Conservation (phyloP, 257 asterid species). For the Datura wrightii region DNA sequence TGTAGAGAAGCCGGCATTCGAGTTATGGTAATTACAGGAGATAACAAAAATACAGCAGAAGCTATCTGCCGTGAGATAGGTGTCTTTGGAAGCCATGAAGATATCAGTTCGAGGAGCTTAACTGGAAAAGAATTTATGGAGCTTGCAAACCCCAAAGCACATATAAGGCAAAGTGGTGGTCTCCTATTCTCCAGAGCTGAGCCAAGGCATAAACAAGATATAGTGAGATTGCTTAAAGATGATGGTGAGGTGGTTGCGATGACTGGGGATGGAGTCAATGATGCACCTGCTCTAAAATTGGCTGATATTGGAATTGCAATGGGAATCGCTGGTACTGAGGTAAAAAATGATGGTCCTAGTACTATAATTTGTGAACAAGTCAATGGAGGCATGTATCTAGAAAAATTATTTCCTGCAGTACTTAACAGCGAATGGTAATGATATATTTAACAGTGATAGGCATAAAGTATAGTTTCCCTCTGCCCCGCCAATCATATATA, state of each 20-base stretch:
- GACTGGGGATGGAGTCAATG: conserved; percentile 99
- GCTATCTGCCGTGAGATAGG: conserved; percentile 97
- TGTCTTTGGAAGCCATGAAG: conserved; percentile 80
- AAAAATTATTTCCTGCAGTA: conserved; percentile 14
- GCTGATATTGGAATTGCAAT: conserved; percentile 99
- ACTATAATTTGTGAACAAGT: neutral
- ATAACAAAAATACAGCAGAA: conserved; percentile 94
- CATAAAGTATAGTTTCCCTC: neutral
- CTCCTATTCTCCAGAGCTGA: conserved; percentile 99
- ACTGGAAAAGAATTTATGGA: conserved; percentile 93
- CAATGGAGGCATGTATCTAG: neutral
- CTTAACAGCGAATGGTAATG: neutral
- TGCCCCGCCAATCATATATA: neutral
- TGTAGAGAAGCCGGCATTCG: conserved; percentile 98
- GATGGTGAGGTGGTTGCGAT: conserved; percentile 97
- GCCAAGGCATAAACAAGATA: conserved; percentile 97
- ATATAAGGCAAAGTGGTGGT: conserved; percentile 79
- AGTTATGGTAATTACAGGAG: conserved; percentile 99
- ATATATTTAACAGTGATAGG: neutral
- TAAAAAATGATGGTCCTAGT: conserved; percentile 27
- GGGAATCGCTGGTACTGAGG: conserved; percentile 99
- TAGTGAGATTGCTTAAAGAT: conserved; percentile 96
- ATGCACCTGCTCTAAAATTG: conserved; percentile 92
- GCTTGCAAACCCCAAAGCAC: conserved; percentile 59
- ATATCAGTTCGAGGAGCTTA: conserved; percentile 73